These are phyloP conservation scores for Dothistroma pini DNA, from an alignment of 2,329 filamentous ascomycete species.

Conservation along the genomic window DNA sequence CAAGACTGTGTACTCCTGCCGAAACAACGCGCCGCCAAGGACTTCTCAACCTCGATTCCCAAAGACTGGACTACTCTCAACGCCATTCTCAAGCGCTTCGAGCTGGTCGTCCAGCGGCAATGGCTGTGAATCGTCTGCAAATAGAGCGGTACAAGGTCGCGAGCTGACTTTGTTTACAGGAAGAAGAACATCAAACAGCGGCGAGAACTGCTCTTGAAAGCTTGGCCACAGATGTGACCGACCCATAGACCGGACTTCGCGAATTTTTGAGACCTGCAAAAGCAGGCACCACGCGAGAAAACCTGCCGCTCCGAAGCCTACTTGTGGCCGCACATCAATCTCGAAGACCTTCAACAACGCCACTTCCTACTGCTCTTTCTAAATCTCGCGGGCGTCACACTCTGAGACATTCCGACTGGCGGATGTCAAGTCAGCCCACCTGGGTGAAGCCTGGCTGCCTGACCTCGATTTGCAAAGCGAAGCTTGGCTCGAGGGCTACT, in stretches of 20 bases:
- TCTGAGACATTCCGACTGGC: constrained; percentile 48
- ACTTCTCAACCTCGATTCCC: constrained; percentile 35
- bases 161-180: constrained; percentile 7
- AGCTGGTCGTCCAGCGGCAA: constrained; percentile 50
- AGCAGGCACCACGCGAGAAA: constrained; percentile 18
- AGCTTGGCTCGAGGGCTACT: constrained; percentile 10
- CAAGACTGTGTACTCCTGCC: constrained; percentile 15
- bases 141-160: too few species aligned
- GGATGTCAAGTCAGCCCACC: constrained; percentile 39
- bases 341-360: constrained; percentile 50
- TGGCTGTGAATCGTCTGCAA: constrained; percentile 39
- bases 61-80: constrained; percentile 36
- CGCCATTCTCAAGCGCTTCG: constrained; percentile 49
- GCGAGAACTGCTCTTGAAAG: constrained; percentile 44
- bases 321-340: constrained; percentile 56
- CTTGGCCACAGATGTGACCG: constrained; percentile 50
- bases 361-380: constrained; percentile 50
- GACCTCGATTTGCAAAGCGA: constrained; percentile 6
- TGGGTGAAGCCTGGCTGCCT: constrained; percentile 30
- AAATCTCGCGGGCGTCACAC: constrained; percentile 49
- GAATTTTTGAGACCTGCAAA: constrained; percentile 27
- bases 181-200: constrained; percentile 52
- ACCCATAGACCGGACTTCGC: constrained; percentile 53
- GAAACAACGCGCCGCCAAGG: constrained; percentile 24
- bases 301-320: constrained; percentile 35